A percentile compares a stretch with the other conserved stretches of the same genome.
Evolutionary conservation across 352 stramenopile genomes (phyloP).

Genomic region (Blastocystis sp.): DNA sequence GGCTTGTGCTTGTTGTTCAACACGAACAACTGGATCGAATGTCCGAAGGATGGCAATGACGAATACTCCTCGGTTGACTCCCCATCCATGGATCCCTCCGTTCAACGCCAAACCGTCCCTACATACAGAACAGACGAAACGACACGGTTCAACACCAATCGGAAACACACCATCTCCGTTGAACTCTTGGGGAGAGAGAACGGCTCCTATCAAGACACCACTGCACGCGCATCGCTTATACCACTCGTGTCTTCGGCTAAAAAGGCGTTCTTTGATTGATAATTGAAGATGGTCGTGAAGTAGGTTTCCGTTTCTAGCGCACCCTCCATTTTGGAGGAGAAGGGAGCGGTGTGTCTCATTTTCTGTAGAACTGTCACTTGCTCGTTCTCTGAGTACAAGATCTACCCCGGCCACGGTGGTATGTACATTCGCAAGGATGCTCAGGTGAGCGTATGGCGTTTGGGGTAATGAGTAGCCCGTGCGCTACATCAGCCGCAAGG

Average conservation of each 20-base stretch:
- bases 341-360: constrained; percentile 73
- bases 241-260: constrained; percentile 11
- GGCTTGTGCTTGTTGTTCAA: too few relatives aligned
- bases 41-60: not conserved
- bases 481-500: constrained; percentile 94
- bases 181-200: not conserved
- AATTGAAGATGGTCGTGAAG: constrained; percentile 71
- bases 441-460: constrained; percentile 75
- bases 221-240: constrained; percentile 12
- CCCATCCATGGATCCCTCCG: too few relatives aligned
- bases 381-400: constrained; percentile 87
- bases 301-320: not conserved
- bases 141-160: not conserved
- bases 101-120: too few relatives aligned
- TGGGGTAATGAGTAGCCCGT: constrained; percentile 79
- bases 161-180: not conserved
- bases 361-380: constrained; percentile 82
- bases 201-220: not conserved
- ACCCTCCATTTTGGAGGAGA: not conserved
- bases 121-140: too few relatives aligned
- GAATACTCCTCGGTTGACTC: too few relatives aligned
- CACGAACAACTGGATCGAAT: not conserved
- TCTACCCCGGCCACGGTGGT: constrained; percentile 98
- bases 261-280: constrained; percentile 71
- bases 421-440: constrained; percentile 97